Conservation (phyloP, 2,329 filamentous ascomycete species). For the Aureobasidium mangrovei region DNA sequence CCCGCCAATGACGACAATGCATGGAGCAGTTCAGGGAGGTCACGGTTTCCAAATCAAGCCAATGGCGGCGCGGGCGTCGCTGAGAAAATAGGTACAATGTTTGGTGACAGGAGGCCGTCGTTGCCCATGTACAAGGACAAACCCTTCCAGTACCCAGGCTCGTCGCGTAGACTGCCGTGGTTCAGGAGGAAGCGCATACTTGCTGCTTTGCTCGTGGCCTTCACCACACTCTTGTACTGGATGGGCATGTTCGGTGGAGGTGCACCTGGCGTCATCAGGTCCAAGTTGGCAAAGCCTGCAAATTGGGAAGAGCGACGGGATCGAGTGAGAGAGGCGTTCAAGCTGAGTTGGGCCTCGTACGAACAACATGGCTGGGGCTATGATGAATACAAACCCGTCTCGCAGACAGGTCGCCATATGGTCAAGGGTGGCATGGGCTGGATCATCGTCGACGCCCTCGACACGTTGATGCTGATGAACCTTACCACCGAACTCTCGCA, state of each 20-base stretch:
- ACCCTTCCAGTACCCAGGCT: slow-evolving; percentile 64
- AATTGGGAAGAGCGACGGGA: slow-evolving; percentile 73
- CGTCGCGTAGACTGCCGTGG: slow-evolving; percentile 46
- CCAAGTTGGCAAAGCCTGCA: not conserved
- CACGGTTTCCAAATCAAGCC: slow-evolving; percentile 10
- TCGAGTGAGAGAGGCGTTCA: slow-evolving; percentile 79
- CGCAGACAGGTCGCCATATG: slow-evolving; percentile 76
- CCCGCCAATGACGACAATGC: not conserved
- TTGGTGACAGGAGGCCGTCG: slow-evolving; percentile 47
- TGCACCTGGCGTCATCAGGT: not conserved
- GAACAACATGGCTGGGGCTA: slow-evolving; percentile 88
- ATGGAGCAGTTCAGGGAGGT: not conserved
- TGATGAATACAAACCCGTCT: slow-evolving; percentile 79
- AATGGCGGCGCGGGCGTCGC: slow-evolving; percentile 15
- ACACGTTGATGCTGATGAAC: slow-evolving; percentile 98
- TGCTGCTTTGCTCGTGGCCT: slow-evolving; percentile 42
- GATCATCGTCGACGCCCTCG: slow-evolving; percentile 94
- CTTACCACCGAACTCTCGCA: slow-evolving; percentile 75
- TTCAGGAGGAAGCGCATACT: slow-evolving; percentile 58
- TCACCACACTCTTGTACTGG: slow-evolving; percentile 59
- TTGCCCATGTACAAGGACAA: slow-evolving; percentile 99
- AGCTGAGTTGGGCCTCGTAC: slow-evolving; percentile 87
- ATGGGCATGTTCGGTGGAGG: slow-evolving; percentile 49
- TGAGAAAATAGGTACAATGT: slow-evolving; percentile 52
- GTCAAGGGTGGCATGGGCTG: slow-evolving; percentile 81